Conservation (phyloP, 148 eudicot genomes). For the Diospyros lotus region DNA sequence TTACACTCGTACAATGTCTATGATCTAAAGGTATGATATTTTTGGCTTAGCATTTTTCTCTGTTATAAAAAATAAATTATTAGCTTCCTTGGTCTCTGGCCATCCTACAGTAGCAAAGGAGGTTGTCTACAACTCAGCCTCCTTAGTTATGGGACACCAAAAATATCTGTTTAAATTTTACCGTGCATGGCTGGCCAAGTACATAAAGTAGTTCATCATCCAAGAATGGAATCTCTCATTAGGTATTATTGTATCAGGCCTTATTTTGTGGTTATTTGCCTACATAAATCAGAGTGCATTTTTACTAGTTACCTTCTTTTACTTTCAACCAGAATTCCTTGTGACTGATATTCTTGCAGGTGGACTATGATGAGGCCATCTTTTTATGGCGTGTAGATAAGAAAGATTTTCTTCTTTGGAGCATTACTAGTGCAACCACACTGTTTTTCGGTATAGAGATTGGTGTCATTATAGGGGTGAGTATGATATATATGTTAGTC, state of each 20-base stretch:
- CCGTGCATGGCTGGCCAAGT: too few species aligned
- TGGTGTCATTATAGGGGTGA: slow-evolving; percentile 95
- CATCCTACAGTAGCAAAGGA: slow-evolving; percentile 3
- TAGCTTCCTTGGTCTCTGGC: slow-evolving; percentile 4
- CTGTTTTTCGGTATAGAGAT: slow-evolving; percentile 93
- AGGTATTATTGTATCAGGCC: not conserved
- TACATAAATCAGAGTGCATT: not conserved
- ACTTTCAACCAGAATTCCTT: slow-evolving; percentile 2
- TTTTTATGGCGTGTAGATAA: slow-evolving; percentile 89
- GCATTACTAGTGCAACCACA: slow-evolving; percentile 57
- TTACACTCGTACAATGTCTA: too few species aligned
- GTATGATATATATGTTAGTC: slow-evolving; percentile 20
- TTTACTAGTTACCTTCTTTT: slow-evolving; percentile 4
- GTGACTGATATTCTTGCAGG: slow-evolving; percentile 43
- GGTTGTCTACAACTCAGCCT: not conserved
- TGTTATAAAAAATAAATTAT: not conserved
- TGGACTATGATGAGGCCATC: slow-evolving; percentile 87
- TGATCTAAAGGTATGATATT: too few species aligned
- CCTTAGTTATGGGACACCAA: not conserved
- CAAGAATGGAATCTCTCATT: not conserved
- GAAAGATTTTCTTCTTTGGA: slow-evolving; percentile 91
- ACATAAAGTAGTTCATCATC: too few species aligned
- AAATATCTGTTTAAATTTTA: too few species aligned
- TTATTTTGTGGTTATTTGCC: not conserved
- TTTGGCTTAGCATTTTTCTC: not conserved